phyloP scores from a whole-genome alignment of 129 eudicot genomes.

The Pittosporum tobira region DNA sequence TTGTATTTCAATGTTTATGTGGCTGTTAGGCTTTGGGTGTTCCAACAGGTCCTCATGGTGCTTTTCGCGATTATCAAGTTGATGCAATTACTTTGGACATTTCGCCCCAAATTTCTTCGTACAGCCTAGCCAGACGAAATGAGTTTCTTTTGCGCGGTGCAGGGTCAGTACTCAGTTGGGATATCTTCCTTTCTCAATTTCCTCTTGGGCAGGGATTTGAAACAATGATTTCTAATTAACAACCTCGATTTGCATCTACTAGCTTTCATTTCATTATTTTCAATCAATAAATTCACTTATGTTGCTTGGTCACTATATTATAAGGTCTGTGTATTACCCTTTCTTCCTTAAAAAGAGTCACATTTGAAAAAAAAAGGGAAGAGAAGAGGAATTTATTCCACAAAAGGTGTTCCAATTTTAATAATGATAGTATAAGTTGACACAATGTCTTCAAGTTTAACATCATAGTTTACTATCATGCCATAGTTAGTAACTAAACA shows the following conservation, averaged over 20 bases:
- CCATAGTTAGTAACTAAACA: too few relatives aligned
- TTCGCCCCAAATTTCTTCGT: conserved; percentile 38
- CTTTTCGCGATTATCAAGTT: conserved; percentile 97
- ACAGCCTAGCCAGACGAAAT: conserved; percentile 28
- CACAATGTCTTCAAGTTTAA: too few relatives aligned
- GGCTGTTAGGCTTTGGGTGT: conserved; percentile 72
- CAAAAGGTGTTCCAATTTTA: too few relatives aligned
- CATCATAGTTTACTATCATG: too few relatives aligned
- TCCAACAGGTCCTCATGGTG: conserved; percentile 98
- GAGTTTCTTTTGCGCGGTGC: conserved; percentile 65
- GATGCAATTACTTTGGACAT: conserved; percentile 86
- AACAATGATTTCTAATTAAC: neutral
- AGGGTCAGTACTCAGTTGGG: conserved; percentile 36
- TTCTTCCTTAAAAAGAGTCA: too few relatives aligned
- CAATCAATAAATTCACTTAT: neutral
- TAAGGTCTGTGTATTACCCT: too few relatives aligned
- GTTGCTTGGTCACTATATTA: too few relatives aligned
- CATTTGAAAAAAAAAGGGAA: too few relatives aligned
- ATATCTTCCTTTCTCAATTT: neutral
- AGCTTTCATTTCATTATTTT: neutral
- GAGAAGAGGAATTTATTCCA: too few relatives aligned
- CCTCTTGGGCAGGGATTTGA: neutral
- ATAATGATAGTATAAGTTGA: too few relatives aligned
- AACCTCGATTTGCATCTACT: neutral
- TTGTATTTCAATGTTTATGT: conserved; percentile 8